Base-by-base conservation (phyloP, 176 grass and related monocot species). In the Ananas comosus region DNA sequence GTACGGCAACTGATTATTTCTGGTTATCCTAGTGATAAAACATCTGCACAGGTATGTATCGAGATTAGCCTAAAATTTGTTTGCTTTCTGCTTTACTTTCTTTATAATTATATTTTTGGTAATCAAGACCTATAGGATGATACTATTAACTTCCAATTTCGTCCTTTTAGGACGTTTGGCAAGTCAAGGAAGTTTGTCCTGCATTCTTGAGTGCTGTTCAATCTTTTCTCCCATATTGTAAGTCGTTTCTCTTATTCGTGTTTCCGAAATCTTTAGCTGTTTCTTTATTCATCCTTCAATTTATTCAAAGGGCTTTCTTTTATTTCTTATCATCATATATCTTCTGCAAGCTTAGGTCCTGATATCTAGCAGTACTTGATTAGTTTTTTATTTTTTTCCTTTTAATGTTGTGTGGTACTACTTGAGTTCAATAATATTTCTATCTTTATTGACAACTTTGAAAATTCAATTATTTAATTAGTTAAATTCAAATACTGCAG, bases 111-210 rank as follows among this genome's bases (percentile, higher is more conserved):
- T 79, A n/a, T 19, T 61, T 10, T 22, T 22, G 56, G 9, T 19
- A 10, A 61, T 16, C 21, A 18, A 9, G 16, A 18, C 21, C 9
- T 61, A 18, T 61, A 61, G 21, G 21, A 61, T 10, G 21, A 61
- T 10, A 61, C 72, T 82, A 2, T 25, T 74, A 75, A 61, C 11
- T 72, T 33, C 56, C 70, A 69, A 82, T 58, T 23, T 80, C 14
- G 25, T 68, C 51, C 23, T 80, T 71, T 79, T 75, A 99, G 94
- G 94, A 93, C 77, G 75, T 99, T 71, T 85, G 81, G 82, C 87
- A 93, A 72, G 84, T 99, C 72, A 99, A 91, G 81, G 94, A 99
- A 90, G 94, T 99, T 64, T 99, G 89, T 79, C 94, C 94, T 66
- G 86, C 85, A 63, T 69, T 99, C 67, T 85, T 99, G 82, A 81